Percentiles rank a stretch among this genome's conserved stretches.
These are phyloP conservation scores for Piper betle DNA, from an alignment of 164 flowering plant species.

Conservation along the genomic window DNA sequence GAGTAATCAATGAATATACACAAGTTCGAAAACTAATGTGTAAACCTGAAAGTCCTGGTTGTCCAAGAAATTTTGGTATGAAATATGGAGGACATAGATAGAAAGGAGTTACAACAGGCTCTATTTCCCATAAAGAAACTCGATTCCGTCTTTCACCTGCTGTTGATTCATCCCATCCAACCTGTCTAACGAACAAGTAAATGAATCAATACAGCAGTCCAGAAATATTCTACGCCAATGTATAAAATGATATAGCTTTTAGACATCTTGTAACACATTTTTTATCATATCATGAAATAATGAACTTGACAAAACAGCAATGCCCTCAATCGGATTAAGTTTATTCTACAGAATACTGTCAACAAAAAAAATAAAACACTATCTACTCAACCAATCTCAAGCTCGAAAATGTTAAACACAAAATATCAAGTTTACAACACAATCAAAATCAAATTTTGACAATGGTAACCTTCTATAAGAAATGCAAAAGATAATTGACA, in stretches of 20 bases:
- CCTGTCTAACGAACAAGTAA: conserved; percentile 30
- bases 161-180: conserved; percentile 97
- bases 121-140: conserved; percentile 91
- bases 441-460: neutral
- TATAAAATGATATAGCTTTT: neutral
- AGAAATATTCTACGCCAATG: neutral
- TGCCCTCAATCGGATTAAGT: no score
- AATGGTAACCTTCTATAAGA: neutral
- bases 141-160: conserved; percentile 86
- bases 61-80: conserved; percentile 71
- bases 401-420: neutral
- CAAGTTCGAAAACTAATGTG: neutral
- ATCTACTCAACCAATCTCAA: no score
- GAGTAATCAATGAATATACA: neutral
- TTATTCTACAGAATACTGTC: no score
- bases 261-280: neutral
- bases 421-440: neutral
- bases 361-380: no score
- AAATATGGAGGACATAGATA: conserved; percentile 91
- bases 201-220: neutral
- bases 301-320: no score
- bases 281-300: no score
- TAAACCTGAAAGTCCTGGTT: conserved; percentile 62
- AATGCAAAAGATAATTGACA: neutral
- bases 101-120: conserved; percentile 89